Evolutionary conservation across 345 rosid genomes (phyloP).

Genomic region (Acer yangbiense): DNA sequence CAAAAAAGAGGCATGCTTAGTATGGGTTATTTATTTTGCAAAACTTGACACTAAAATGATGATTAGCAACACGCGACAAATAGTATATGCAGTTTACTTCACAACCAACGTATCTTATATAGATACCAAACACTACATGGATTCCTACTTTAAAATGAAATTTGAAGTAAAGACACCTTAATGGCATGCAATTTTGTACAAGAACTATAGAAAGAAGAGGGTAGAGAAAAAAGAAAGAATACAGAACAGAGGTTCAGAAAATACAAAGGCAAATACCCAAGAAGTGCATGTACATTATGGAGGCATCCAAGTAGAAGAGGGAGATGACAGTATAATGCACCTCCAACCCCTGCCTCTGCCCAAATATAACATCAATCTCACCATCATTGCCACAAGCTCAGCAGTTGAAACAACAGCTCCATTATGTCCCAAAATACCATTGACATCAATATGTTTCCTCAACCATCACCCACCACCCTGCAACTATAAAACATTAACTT

Average conservation of each 20-base stretch:
- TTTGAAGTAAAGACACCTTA: no score
- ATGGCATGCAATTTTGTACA: no score
- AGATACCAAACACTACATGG: background rate
- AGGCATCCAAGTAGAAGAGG: background rate
- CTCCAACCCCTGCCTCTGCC: background rate
- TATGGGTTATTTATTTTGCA: background rate
- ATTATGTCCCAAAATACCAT: background rate
- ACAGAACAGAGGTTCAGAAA: background rate
- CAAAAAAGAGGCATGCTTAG: background rate
- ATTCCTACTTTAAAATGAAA: no score
- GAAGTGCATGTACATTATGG: background rate
- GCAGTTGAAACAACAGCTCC: background rate
- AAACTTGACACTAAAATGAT: background rate
- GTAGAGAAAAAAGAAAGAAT: background rate
- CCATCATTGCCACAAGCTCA: background rate
- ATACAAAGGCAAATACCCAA: background rate
- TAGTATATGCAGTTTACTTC: background rate
- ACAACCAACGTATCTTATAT: background rate
- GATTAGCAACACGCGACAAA: background rate
- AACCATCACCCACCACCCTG: background rate
- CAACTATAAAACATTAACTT: background rate
- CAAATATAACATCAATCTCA: background rate
- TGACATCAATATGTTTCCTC: background rate
- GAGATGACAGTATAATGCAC: background rate
- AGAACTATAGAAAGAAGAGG: background rate